Evolutionary conservation across 148 eudicot species (phyloP).

Genomic region (Chenopodium quinoa): DNA sequence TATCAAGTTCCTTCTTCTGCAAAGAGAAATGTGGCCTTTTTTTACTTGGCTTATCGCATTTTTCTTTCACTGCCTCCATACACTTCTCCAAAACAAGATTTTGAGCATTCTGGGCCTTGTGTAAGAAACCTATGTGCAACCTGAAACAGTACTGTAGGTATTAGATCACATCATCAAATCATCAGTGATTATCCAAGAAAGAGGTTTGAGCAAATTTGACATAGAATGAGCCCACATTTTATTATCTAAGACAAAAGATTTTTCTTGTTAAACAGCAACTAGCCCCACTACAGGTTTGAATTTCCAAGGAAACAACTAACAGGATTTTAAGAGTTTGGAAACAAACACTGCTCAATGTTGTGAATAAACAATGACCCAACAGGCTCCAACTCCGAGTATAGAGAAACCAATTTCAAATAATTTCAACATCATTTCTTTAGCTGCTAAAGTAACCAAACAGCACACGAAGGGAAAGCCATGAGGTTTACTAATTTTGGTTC

Average conservation of each 20-base stretch:
- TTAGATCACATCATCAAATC: conserved; percentile 11
- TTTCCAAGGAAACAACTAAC: neutral
- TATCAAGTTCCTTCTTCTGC: conserved; percentile 72
- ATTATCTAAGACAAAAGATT: neutral
- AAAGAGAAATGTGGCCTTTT: conserved; percentile 60
- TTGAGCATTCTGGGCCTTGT: conserved; percentile 46
- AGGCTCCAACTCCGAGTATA: neutral
- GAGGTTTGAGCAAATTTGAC: neutral
- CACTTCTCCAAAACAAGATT: conserved; percentile 35
- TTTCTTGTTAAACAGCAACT: neutral
- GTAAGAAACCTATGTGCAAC: conserved; percentile 48
- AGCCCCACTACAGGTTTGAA: neutral
- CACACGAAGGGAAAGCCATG: neutral
- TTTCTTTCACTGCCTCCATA: conserved; percentile 26
- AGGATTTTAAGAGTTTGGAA: neutral
- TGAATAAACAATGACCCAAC: neutral
- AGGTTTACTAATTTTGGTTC: neutral
- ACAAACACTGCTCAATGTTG: neutral
- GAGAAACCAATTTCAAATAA: neutral
- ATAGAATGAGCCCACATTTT: neutral
- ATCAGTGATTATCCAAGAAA: neutral
- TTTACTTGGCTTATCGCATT: conserved; percentile 26
- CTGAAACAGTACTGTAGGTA: conserved; percentile 32
- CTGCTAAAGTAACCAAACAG: neutral
- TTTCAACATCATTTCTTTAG: neutral